These are phyloP conservation scores for Beauveria brongniartii DNA, from an alignment of 2,329 filamentous ascomycete genomes.

Conservation along the genomic window DNA sequence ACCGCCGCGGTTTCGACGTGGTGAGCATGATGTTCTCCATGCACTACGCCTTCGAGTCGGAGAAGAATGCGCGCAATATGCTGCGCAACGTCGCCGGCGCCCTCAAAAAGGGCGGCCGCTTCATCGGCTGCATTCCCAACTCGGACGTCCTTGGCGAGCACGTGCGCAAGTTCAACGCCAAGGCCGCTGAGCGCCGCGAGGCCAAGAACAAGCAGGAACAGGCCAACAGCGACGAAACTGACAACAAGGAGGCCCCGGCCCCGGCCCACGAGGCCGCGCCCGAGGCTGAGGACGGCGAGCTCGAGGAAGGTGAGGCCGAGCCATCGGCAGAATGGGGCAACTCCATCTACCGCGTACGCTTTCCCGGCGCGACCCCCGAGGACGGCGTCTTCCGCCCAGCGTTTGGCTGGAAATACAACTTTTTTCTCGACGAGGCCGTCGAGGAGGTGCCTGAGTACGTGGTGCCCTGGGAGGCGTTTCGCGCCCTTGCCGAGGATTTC, in stretches of 20 bases:
- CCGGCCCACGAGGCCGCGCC: conserved; percentile 16
- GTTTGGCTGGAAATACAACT: conserved; percentile 97
- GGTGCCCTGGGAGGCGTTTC: conserved; percentile 96
- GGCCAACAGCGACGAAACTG: conserved; percentile 16
- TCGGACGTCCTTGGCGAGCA: conserved; percentile 78
- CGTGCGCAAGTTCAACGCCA: conserved; percentile 68
- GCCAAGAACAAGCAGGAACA: conserved; percentile 28
- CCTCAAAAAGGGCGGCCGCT: conserved; percentile 87
- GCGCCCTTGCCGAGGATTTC: conserved; percentile 90
- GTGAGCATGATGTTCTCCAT: conserved; percentile 99
- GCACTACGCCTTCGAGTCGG: conserved; percentile 95
- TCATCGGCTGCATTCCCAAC: conserved; percentile 95
- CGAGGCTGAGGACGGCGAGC: conserved; percentile 34
- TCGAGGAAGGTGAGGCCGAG: conserved; percentile 55
- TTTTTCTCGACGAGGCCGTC: conserved; percentile 91
- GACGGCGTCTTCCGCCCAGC: conserved; percentile 91
- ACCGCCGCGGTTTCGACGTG: conserved; percentile 81
- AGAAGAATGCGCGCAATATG: conserved; percentile 86
- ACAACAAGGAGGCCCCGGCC: conserved; percentile 14
- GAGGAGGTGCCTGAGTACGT: conserved; percentile 96
- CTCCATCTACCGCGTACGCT: conserved; percentile 82
- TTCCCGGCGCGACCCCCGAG: conserved; percentile 71
- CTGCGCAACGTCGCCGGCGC: conserved; percentile 83
- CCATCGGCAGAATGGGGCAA: conserved; percentile 82
- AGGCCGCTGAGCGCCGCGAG: conserved; percentile 31